phyloP scores from a whole-genome alignment of 352 stramenopile genomes.

The Peronospora tabacina region DNA sequence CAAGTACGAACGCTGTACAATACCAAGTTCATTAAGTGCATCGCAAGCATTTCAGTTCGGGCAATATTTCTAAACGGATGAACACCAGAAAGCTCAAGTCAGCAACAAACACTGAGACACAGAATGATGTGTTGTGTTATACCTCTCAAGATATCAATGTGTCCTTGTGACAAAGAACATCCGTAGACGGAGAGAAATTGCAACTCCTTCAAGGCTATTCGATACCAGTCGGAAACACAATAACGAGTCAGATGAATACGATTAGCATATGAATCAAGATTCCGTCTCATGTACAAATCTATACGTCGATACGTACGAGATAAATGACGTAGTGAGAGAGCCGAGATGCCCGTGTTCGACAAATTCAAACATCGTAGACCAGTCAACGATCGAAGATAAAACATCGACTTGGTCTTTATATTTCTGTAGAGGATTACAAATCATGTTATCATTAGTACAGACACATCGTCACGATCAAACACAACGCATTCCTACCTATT shows the following conservation, averaged over 20 bases:
- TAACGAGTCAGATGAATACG: constrained; percentile 2
- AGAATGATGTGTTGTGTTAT: background rate
- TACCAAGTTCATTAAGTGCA: constrained; percentile 29
- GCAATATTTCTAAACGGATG: constrained; percentile 37
- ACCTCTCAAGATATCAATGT: constrained; percentile 56
- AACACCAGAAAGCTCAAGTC: constrained; percentile 1
- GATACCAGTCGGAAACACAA: constrained; percentile 2
- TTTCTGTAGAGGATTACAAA: constrained; percentile 32
- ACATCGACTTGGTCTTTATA: constrained; percentile 60
- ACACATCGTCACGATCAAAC: background rate
- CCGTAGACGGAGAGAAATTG: constrained; percentile 52
- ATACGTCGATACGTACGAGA: constrained; percentile 35
- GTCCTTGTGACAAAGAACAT: constrained; percentile 34
- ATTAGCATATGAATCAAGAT: background rate
- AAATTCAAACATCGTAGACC: constrained; percentile 62
- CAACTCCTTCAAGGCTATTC: constrained; percentile 44
- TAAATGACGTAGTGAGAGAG: constrained; percentile 58
- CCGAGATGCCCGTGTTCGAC: constrained; percentile 64
- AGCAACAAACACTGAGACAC: background rate
- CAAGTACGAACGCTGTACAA: background rate
- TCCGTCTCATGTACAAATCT: background rate
- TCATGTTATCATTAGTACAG: background rate
- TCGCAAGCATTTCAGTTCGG: constrained; percentile 35
- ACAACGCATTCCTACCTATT: constrained; percentile 52
- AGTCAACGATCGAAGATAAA: constrained; percentile 49